A percentile compares a stretch with the other conserved stretches of the same genome.
phyloP scores from a whole-genome alignment of 768 basidiomycete species.

The Mycena capillaripes region DNA sequence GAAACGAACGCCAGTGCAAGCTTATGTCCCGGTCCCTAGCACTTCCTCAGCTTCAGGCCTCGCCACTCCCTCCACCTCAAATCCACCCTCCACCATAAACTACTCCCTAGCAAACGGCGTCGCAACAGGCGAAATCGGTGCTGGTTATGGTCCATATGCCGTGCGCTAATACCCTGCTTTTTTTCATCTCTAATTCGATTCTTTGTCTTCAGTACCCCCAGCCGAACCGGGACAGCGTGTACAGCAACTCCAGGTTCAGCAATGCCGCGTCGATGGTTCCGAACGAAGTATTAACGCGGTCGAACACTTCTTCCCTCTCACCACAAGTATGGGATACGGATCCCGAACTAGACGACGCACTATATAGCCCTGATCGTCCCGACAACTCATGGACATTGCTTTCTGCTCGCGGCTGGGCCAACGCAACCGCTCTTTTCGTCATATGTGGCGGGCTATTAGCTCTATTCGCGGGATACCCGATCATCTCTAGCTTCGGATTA shows the following conservation, averaged over 20 bases:
- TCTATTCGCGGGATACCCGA: conserved; percentile 82
- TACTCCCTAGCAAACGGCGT: conserved; percentile 63
- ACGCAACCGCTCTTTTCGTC: conserved; percentile 69
- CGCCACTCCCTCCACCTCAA: not conserved
- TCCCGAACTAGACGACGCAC: conserved; percentile 76
- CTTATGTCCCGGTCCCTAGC: conserved; percentile 32
- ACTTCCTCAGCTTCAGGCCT: conserved; percentile 23
- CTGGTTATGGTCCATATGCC: conserved; percentile 71
- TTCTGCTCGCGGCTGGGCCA: conserved; percentile 73
- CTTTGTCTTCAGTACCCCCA: conserved; percentile 53
- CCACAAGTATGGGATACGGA: conserved; percentile 67
- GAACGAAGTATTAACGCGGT: not conserved
- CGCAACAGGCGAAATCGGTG: conserved; percentile 67
- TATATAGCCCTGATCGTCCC: conserved; percentile 72
- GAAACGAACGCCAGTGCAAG: conserved; percentile 15
- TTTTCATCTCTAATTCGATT: not conserved
- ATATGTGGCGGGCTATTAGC: conserved; percentile 68
- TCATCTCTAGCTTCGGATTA: conserved; percentile 53
- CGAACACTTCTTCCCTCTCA: conserved; percentile 58
- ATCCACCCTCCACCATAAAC: conserved; percentile 20
- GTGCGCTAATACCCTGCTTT: conserved; percentile 46
- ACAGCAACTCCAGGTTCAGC: conserved; percentile 34
- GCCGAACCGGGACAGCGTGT: conserved; percentile 27
- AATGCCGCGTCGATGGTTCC: conserved; percentile 27
- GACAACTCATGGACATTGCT: conserved; percentile 62